Evolutionary conservation across 331 rosid species (phyloP), one percentile per base, ranked within the genome.

Genomic region (Rosa hybrid): DNA sequence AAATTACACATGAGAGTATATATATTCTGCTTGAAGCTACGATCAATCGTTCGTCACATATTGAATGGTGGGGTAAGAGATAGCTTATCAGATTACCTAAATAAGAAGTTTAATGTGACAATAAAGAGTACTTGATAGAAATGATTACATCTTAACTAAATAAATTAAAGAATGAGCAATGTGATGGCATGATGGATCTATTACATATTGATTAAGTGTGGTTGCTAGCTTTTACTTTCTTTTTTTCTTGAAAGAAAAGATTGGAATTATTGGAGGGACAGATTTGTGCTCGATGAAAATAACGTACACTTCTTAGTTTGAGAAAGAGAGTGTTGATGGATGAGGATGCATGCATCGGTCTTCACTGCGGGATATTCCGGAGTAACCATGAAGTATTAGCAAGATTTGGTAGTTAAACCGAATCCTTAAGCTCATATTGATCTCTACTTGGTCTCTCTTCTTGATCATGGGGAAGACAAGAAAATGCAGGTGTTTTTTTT

Each of bases 31-130:
- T 76, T 17, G 60, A 62, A 64, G 73, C 73, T 60, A 82, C 46
- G 57, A 44, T 21, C 68, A 60, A 60, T 57, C 53, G n/a, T 69
- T 68, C 12, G 68, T 78, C 80, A 75, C 53, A 27, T 73, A 42
- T 57, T 39, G 50, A 18, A 18, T 14, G 71, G 78, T 53, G 34
- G 42, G 53, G 12, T 18, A 48, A 21, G 11, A 68, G 18, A 50
- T 57, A 62, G 39, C 23, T 56, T 13, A 41, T 81, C 45, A 16
- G 16, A 18, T 68, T 86, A 16, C 72, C 73, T 48, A 45, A 20
- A 25, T 63, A 41, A 77, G 30, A 70, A 71, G 68, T 53, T 70
- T 49, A 56, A 17, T 49, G 77, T 46, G 41, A 59, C n/a, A 14
- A 7, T 21, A 59, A 30, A 38, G 23, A 44, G 54, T 41, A 44